A percentile compares a stretch with the other conserved stretches of the same genome.
Conservation (phyloP, 768 basidiomycete genomes). For the Suillus discolor region DNA sequence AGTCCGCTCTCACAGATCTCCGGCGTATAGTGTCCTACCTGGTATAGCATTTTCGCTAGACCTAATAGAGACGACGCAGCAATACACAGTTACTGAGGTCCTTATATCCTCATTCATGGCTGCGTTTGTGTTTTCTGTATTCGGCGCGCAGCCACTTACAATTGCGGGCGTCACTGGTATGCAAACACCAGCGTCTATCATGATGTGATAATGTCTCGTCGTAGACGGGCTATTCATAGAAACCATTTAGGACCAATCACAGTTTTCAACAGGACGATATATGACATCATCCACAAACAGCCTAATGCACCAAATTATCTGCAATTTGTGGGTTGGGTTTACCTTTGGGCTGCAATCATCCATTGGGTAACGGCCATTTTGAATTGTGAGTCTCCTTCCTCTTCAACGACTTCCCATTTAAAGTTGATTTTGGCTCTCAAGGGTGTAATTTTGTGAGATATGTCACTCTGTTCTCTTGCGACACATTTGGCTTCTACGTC, state of each 20-base stretch:
- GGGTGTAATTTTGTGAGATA: slow-evolving; percentile 86
- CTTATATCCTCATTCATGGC: slow-evolving; percentile 86
- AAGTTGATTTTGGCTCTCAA: slow-evolving; percentile 27
- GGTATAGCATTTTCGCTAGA: slow-evolving; percentile 92
- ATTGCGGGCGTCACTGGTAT: slow-evolving; percentile 89
- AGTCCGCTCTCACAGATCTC: background rate
- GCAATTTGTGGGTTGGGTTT: slow-evolving; percentile 91
- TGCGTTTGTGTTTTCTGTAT: slow-evolving; percentile 82
- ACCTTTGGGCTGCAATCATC: slow-evolving; percentile 85
- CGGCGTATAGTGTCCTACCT: slow-evolving; percentile 65
- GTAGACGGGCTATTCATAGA: slow-evolving; percentile 4
- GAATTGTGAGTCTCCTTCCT: slow-evolving; percentile 57
- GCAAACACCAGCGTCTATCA: slow-evolving; percentile 13
- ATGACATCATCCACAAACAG: slow-evolving; percentile 63
- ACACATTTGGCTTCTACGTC: slow-evolving; percentile 92
- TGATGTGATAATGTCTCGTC: background rate
- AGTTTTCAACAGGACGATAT: slow-evolving; percentile 91
- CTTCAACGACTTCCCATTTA: slow-evolving; percentile 1
- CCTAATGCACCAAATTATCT: slow-evolving; percentile 72
- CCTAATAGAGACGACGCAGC: slow-evolving; percentile 85
- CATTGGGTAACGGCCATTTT: slow-evolving; percentile 82
- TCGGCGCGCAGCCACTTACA: slow-evolving; percentile 89
- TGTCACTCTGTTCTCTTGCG: slow-evolving; percentile 88
- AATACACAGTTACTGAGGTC: slow-evolving; percentile 91
- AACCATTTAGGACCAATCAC: slow-evolving; percentile 75